These are phyloP conservation scores for Jimgerdemannia flammicorona DNA, from an alignment of 192 early-diverging fungal species.

Conservation along the genomic window DNA sequence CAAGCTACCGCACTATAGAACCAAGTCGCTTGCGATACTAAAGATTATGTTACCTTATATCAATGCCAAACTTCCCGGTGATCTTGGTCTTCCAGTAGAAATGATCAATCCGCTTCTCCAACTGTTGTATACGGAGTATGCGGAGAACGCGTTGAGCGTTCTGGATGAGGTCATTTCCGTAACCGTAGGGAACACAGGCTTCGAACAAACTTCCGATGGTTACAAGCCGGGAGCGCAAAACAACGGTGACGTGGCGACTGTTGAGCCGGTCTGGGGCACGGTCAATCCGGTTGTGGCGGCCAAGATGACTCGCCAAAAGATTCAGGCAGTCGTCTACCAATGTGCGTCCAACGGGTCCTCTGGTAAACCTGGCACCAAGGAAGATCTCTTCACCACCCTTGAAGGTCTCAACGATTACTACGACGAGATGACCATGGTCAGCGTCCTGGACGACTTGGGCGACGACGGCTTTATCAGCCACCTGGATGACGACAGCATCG, in stretches of 20 bases:
- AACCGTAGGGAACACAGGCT: neutral
- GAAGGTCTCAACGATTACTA: constrained; percentile 37
- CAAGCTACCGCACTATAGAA: constrained; percentile 52
- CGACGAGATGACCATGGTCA: no score
- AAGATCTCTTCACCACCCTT: constrained; percentile 36
- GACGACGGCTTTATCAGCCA: constrained; percentile 7
- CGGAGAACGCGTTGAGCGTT: constrained; percentile 66
- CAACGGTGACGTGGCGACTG: constrained; percentile 12
- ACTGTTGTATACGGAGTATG: constrained; percentile 59
- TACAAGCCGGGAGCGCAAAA: neutral
- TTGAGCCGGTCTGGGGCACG: constrained; percentile 22
- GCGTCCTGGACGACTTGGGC: constrained; percentile 22
- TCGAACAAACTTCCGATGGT: neutral
- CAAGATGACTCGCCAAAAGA: constrained; percentile 35
- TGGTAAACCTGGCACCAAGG: constrained; percentile 8
- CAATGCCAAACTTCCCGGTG: constrained; percentile 25
- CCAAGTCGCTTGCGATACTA: constrained; percentile 57
- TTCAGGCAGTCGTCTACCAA: constrained; percentile 40
- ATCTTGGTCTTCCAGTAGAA: constrained; percentile 54
- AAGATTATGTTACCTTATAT: constrained; percentile 65
- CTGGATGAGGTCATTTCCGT: constrained; percentile 60
- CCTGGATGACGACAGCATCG: no score
- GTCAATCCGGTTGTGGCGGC: constrained; percentile 18
- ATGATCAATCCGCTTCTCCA: constrained; percentile 65
- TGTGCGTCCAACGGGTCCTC: constrained; percentile 28